phyloP scores from a whole-genome alignment of 495 filamentous ascomycete species.

The Penicillium odoratum region DNA sequence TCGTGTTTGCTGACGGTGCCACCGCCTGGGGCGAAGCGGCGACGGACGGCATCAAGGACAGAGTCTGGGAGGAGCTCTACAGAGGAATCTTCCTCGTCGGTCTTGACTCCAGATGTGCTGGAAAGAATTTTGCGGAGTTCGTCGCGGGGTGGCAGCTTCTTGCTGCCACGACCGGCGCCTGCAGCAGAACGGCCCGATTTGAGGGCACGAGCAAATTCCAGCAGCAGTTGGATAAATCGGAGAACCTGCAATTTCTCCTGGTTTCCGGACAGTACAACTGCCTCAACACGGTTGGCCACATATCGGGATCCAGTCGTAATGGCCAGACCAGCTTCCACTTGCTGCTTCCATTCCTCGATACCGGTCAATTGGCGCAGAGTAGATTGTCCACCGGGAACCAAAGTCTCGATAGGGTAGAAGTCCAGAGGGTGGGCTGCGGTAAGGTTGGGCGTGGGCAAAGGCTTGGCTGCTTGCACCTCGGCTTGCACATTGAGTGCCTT shows the following conservation, averaged over 20 bases:
- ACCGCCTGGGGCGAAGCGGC: conserved; percentile 64
- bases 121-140: conserved; percentile 45
- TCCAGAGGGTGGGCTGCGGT: conserved; percentile 71
- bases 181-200: conserved; percentile 24
- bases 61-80: conserved; percentile 50
- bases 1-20: conserved; percentile 62
- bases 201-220: conserved; percentile 61
- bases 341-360: conserved; percentile 74
- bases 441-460: conserved; percentile 74
- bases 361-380: conserved; percentile 57
- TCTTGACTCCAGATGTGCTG: conserved; percentile 26
- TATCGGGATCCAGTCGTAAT: conserved; percentile 63
- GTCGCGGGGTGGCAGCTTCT: conserved; percentile 41
- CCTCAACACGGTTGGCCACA: conserved; percentile 61
- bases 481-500: conserved; percentile 66
- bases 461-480: conserved; percentile 67
- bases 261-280: conserved; percentile 58
- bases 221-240: conserved; percentile 58
- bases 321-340: conserved; percentile 54
- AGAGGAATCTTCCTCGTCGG: conserved; percentile 14
- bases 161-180: conserved; percentile 33
- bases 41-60: conserved; percentile 65
- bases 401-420: conserved; percentile 70
- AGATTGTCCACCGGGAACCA: conserved; percentile 56
- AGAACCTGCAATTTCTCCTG: conserved; percentile 55